Base-by-base conservation (phyloP, 2,329 filamentous ascomycete species). In the Penicillium nordicum region DNA sequence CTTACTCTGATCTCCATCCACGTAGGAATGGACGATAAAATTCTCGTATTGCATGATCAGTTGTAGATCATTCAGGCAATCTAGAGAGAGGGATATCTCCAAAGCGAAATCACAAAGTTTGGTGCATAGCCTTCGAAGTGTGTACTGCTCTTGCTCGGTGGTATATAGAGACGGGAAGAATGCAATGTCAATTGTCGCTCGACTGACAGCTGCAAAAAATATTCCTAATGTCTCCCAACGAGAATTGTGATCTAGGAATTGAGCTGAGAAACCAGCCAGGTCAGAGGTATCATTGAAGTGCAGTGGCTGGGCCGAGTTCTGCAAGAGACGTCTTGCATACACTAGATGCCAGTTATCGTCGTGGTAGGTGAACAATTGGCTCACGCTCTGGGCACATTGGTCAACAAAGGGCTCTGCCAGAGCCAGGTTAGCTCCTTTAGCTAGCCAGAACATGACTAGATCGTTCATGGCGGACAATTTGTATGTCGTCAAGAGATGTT, bases 21-120 rank as follows among this genome's bases (percentile, higher is more conserved):
- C 71, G 34, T 74, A 70, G 0, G 77, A 75, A 53, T 78, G 75
- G 1, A 76, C 62, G n/a, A 79, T 78, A 36, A 76, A 79, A 27
- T 78, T 78, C 52, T 79, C 77, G 46, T 79, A 79, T 53, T 80
- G 78, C 5, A 79, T 57, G 5, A 78, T 58, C 3, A 79, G 64
- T 52, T 79, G 77, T 27, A 80, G 60, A 60, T 79, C 76, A 52
- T 79, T 79, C 30, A 80, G 44, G 38, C 65, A 68, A 34, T 69
- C 67, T 29, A 69, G 51, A 4, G 65, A 67, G 7, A 74, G 65
- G 6, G 67, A 70, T 16, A 75, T 69, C 34, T 76, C 74, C n/a
- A 76, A 54, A 21, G 69, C 69, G 32, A 67, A 68, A 57, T 77
- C 72, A 18, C 70, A 65, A 11, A 74, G 59, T 37, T 69, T 65